Percentiles rank a stretch among this genome's conserved stretches.
Conservation (phyloP, 2,329 filamentous ascomycete species). For the Ophiostoma pallidulum region DNA sequence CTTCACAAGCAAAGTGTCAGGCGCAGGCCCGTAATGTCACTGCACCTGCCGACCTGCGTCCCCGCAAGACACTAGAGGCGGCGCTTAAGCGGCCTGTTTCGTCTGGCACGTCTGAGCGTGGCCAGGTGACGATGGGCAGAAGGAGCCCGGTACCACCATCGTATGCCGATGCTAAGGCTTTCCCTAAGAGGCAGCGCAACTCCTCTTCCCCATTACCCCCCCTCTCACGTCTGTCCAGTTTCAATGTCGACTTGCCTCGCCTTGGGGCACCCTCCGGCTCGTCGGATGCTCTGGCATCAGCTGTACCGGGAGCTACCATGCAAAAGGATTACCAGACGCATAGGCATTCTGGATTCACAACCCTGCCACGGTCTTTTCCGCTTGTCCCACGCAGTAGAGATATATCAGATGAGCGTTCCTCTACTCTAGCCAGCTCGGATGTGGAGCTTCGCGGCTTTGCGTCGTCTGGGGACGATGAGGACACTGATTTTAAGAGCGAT, state of each 20-base stretch:
- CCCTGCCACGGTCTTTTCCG: conserved; percentile 20
- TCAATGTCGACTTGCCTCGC: conserved; percentile 43
- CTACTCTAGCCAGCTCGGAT: conserved; percentile 59
- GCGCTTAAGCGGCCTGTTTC: conserved; percentile 13
- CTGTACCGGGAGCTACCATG: background rate
- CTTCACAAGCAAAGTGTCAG: conserved; percentile 2
- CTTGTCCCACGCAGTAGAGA: conserved; percentile 33
- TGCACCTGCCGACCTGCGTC: conserved; percentile 30
- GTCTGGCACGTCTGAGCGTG: background rate
- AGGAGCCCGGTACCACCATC: conserved; percentile 7
- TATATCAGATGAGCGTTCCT: conserved; percentile 42
- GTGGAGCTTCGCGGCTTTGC: conserved; percentile 53
- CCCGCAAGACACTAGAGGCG: conserved; percentile 21
- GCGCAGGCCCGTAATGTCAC: conserved; percentile 29
- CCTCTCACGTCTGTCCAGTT: conserved; percentile 43
- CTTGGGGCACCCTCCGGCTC: conserved; percentile 32
- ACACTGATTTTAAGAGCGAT: conserved; percentile 70
- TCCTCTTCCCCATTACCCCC: conserved; percentile 48
- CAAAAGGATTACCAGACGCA: background rate
- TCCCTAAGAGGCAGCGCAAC: conserved; percentile 30
- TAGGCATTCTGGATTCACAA: background rate
- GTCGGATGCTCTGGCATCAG: conserved; percentile 19
- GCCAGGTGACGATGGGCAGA: background rate
- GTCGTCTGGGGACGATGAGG: conserved; percentile 61
- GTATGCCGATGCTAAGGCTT: conserved; percentile 1